phyloP scores from a whole-genome alignment of 345 rosid species.

The Eucalyptus lansdowneana region DNA sequence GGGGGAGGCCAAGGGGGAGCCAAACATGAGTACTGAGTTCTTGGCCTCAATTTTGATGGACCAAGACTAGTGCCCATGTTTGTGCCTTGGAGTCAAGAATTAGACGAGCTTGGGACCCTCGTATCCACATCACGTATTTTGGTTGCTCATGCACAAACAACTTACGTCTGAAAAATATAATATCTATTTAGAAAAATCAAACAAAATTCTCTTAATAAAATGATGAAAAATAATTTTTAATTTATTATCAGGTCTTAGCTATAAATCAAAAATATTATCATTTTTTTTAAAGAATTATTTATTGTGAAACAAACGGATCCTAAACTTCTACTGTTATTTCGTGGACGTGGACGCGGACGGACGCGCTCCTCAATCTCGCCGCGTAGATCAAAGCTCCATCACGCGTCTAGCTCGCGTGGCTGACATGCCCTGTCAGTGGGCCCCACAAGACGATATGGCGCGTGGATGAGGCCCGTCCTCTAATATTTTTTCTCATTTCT shows the following conservation, averaged over 20 bases:
- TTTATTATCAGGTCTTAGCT: not conserved
- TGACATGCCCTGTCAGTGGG: not conserved
- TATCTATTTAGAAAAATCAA: no score
- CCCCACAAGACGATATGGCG: not conserved
- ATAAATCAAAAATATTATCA: no score
- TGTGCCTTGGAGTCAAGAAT: not conserved
- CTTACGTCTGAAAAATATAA: no score
- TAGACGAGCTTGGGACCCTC: accelerated
- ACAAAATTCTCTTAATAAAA: not conserved
- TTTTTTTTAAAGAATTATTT: no score
- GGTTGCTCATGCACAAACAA: not conserved
- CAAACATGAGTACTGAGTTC: not conserved
- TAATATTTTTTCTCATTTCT: not conserved
- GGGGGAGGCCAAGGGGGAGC: no score
- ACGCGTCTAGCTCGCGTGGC: not conserved
- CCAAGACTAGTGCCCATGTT: not conserved
- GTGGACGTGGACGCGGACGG: not conserved
- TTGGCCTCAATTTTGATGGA: not conserved
- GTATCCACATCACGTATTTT: accelerated
- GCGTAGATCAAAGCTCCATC: not conserved
- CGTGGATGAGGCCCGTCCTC: not conserved
- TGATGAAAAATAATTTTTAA: no score
- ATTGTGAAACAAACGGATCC: not conserved
- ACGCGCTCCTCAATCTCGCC: not conserved
- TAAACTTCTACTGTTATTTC: accelerated